Percentiles rank a stretch among this genome's conserved stretches.
Conservation (phyloP, 2,329 filamentous ascomycete genomes). For the Aspergillus sergii region DNA sequence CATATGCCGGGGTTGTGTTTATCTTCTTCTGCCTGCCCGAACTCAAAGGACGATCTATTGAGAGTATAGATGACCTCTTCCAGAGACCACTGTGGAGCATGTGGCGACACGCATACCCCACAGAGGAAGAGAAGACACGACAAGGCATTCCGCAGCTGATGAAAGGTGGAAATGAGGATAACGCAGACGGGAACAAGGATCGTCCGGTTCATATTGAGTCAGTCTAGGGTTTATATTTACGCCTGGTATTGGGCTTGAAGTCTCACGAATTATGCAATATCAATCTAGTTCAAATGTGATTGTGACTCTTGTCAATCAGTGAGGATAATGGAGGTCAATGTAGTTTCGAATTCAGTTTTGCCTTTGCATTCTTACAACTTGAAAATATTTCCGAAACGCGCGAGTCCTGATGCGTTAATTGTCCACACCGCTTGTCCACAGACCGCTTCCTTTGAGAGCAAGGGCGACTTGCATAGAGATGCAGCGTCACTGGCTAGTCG, state of each 20-base stretch:
- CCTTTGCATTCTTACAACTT: too few relatives aligned
- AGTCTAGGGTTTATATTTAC: neutral
- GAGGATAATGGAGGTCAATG: too few relatives aligned
- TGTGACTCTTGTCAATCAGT: too few relatives aligned
- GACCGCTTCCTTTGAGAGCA: too few relatives aligned
- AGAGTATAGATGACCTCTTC: neutral
- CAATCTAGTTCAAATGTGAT: too few relatives aligned
- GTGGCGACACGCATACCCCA: neutral
- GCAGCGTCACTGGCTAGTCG: too few relatives aligned
- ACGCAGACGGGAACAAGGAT: neutral
- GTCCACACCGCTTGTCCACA: too few relatives aligned
- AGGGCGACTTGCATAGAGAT: too few relatives aligned
- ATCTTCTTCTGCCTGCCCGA: neutral
- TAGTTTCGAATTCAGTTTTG: too few relatives aligned
- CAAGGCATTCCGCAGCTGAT: neutral
- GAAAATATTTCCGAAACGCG: too few relatives aligned
- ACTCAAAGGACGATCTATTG: neutral
- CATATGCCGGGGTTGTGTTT: neutral
- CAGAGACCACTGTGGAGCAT: neutral
- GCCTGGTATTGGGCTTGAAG: fast-evolving
- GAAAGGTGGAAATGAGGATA: neutral
- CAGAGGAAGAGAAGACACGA: neutral
- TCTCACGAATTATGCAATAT: too few relatives aligned
- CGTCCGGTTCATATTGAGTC: neutral
- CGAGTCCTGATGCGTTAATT: too few relatives aligned